phyloP scores from a whole-genome alignment of 768 basidiomycete species.

The Panellus pusillus region DNA sequence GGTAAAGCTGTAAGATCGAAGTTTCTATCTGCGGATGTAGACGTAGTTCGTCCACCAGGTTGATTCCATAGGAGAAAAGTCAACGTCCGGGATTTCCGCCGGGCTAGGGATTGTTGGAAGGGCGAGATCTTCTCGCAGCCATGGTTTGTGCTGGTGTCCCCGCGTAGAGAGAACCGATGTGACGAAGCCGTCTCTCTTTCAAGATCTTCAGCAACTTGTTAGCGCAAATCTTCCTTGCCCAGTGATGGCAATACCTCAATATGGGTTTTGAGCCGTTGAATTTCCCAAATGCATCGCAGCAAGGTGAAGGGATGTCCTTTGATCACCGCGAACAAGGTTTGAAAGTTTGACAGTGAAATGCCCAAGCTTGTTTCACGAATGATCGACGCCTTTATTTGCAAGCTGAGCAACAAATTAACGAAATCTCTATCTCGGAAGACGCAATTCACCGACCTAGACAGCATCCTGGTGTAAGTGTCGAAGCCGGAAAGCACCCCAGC shows the following conservation, averaged over 20 bases:
- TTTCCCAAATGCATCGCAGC: slow-evolving; percentile 4
- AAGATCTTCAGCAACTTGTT: background rate
- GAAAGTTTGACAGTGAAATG: slow-evolving; percentile 1
- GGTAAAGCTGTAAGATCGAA: too few species aligned
- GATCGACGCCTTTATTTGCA: slow-evolving; percentile 6
- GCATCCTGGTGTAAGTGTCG: slow-evolving; percentile 1
- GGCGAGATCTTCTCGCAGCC: background rate
- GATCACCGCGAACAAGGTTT: background rate
- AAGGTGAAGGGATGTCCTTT: slow-evolving; percentile 1
- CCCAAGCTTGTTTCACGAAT: slow-evolving; percentile 1
- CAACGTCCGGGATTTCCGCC: too few species aligned
- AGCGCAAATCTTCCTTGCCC: background rate
- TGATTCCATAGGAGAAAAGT: too few species aligned
- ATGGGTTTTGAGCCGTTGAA: background rate
- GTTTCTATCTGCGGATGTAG: too few species aligned
- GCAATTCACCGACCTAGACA: background rate
- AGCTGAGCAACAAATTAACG: background rate
- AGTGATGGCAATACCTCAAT: background rate
- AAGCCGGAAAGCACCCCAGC: background rate
- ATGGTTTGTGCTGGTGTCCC: too few species aligned
- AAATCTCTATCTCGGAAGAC: background rate
- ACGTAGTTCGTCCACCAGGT: too few species aligned
- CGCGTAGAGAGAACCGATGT: background rate
- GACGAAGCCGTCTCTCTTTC: background rate
- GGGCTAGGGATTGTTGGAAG: background rate